Base-by-base conservation (phyloP, 2,329 filamentous ascomycete genomes). In the Parafenestella ontariensis region DNA sequence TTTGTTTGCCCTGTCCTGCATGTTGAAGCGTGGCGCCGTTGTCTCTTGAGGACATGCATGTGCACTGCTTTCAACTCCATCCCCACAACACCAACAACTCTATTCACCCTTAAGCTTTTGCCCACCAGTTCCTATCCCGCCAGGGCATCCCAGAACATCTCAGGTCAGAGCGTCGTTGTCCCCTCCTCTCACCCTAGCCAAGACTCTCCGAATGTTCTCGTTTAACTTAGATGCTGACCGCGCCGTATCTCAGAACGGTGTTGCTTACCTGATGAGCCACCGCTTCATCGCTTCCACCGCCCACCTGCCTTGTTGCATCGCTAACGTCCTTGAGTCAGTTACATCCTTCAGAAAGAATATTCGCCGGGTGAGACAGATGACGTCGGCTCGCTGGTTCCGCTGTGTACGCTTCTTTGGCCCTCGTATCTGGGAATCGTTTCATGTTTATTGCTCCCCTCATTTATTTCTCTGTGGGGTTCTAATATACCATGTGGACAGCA, bases 201-300 rank as follows among this genome's bases (percentile, higher is more conserved):
- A 52, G 52, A n/a, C 45, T 33, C 29, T 41, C 43, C 46, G 40
- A 45, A 28, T 46, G 26, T 45, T 6, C 41, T 45, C 49, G 45
- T 42, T 46, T 36, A 40, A 40, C 31, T 47, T n/a, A n/a, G n/a
- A n/a, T n/a, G n/a, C 54, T 54, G 47, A 59, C 58, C 43, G 52
- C 31, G 57, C 60, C 49, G 52, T 54, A 54, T 43, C 34, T 33
- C 18, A 44, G 40, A 20, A 33, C 17, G n/a, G 28, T 39, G 13
- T 33, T n/a, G 54, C 53, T 52, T 54, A 51, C 49, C 45, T 17
- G 28, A 39, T 21, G 48, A 46, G 51, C 54, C 54, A 57, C 57
- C 57, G 48, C 54, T 58, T 26, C 37, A 42, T 37, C 31, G 10
- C 37, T 37, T 26, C 43, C 23, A 40, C 20, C 37, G 18, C 33